phyloP scores from a whole-genome alignment of 75 land plant genomes.

The Picea glauca region DNA sequence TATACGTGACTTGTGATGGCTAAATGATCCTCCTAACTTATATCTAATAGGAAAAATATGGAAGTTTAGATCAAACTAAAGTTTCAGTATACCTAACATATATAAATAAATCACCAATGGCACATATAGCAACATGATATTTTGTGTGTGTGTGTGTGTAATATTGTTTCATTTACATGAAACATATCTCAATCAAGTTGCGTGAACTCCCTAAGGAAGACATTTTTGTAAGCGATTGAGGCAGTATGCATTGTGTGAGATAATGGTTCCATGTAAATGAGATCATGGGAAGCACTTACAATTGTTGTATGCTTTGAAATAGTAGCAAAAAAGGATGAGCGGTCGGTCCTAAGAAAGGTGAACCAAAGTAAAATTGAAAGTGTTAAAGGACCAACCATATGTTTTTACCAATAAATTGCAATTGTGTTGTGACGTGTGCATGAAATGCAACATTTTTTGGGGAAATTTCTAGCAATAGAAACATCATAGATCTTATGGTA shows the following conservation, averaged over 20 bases:
- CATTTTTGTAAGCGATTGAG: constrained; percentile 66
- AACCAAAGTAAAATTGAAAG: background rate
- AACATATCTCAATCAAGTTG: constrained; percentile 94
- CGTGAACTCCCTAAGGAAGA: constrained; percentile 79
- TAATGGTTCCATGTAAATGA: constrained; percentile 68
- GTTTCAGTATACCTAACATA: no score
- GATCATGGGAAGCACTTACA: constrained; percentile 69
- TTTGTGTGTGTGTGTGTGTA: background rate
- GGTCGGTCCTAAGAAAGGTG: no score
- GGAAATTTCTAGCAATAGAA: background rate
- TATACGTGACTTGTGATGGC: no score
- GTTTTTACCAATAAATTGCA: no score
- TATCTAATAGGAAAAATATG: no score
- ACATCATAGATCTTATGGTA: background rate
- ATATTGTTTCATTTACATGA: constrained; percentile 24
- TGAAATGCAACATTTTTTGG: no score
- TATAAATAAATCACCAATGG: background rate
- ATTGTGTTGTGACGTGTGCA: no score
- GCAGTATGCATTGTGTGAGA: constrained; percentile 83
- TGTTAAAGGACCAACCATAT: no score
- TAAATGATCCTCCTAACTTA: no score
- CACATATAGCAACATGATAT: background rate
- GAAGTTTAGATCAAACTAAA: no score
- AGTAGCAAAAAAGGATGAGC: background rate
- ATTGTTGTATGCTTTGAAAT: constrained; percentile 44